Evolutionary conservation across 768 basidiomycete species (phyloP).

Genomic region (Tulasnella sp.): DNA sequence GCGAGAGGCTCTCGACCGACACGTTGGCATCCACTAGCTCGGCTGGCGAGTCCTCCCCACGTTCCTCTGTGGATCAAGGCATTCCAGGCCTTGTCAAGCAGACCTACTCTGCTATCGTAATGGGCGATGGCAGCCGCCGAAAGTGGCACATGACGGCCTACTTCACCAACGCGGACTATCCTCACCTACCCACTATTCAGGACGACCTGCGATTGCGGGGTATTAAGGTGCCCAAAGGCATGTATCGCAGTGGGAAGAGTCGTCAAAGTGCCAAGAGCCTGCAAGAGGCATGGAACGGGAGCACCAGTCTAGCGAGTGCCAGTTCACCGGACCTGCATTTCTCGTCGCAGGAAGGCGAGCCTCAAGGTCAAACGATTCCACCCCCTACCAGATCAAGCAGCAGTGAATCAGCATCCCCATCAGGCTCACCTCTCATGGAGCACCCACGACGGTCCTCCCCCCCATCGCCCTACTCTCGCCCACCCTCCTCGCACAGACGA

Average conservation of each 20-base stretch:
- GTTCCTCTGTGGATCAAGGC: constrained; percentile 46
- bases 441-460: constrained; percentile 9
- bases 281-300: constrained; percentile 2
- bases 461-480: constrained; percentile 17
- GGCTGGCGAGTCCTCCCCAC: constrained; percentile 48
- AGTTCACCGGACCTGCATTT: constrained; percentile 6
- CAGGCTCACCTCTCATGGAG: constrained; percentile 12
- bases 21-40: constrained; percentile 26
- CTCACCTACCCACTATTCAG: constrained; percentile 42
- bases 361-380: not conserved
- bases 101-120: constrained; percentile 61
- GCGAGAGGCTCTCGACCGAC: constrained; percentile 35
- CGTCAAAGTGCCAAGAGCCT: constrained; percentile 33
- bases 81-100: constrained; percentile 58
- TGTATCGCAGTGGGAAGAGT: constrained; percentile 41
- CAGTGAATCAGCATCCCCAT: constrained; percentile 15
- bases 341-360: not conserved
- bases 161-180: constrained; percentile 44
- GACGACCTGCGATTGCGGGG: constrained; percentile 38
- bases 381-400: not conserved
- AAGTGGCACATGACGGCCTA: constrained; percentile 63
- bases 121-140: constrained; percentile 32
- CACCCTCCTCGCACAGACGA: constrained; percentile 8
- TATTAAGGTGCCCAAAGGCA: constrained; percentile 41
- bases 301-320: not conserved